Evolutionary conservation across 768 basidiomycete genomes (phyloP).

Genomic region (Russula compacta): DNA sequence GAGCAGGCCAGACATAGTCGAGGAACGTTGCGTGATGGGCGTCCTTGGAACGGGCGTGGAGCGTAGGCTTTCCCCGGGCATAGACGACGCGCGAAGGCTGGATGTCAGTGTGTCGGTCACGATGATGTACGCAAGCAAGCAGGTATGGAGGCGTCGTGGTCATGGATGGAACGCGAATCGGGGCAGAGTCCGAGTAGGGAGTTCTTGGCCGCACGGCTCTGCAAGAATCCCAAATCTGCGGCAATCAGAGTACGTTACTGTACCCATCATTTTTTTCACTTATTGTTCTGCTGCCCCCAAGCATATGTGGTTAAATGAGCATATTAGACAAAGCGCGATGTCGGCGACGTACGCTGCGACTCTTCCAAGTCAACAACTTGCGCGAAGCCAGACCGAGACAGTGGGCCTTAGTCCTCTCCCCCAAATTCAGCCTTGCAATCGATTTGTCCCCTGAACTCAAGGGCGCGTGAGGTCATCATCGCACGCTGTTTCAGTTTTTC

Average conservation of each 20-base stretch:
- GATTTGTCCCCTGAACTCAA: not conserved
- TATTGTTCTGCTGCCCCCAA: not conserved
- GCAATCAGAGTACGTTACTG: not conserved
- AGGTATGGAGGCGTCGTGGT: not conserved
- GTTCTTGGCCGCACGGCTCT: not conserved
- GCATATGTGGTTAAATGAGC: not conserved
- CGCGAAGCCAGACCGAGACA: not conserved
- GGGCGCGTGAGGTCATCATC: not conserved
- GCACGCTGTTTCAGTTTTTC: not conserved
- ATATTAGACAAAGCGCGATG: no score
- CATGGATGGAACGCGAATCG: not conserved
- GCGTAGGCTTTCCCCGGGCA: conserved; percentile 3
- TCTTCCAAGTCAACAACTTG: no score
- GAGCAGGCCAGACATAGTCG: not conserved
- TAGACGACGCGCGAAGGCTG: not conserved
- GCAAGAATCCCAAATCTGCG: not conserved
- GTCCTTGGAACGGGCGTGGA: conserved; percentile 10
- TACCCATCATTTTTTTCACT: not conserved
- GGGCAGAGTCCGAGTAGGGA: not conserved
- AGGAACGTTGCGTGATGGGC: conserved; percentile 1
- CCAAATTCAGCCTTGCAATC: not conserved
- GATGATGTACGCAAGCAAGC: not conserved
- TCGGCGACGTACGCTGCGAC: no score
- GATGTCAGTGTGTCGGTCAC: not conserved
- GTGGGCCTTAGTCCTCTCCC: no score